Base-by-base conservation (phyloP, 2,329 filamentous ascomycete species). In the Cladosporium sp. region DNA sequence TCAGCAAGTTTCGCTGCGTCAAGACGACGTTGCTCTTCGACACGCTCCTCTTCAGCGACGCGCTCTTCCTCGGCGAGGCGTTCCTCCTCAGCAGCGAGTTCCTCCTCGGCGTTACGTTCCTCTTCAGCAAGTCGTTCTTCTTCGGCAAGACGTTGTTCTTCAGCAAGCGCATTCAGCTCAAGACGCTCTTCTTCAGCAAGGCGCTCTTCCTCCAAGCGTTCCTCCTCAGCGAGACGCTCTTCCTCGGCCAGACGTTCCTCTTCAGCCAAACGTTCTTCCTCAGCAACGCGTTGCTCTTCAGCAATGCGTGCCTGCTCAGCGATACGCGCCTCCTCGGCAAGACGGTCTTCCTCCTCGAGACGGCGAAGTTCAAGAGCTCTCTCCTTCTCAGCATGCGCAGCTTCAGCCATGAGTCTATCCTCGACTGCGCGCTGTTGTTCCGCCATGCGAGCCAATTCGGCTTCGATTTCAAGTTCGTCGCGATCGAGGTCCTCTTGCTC, bases 391-490 rank as follows among this genome's bases (percentile, higher is more conserved):
- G 60, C 33, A 80, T 76, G 1, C 16, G 35, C n/a, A 79, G 73
- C 67, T 85, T 84, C n/a, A 84, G 84, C 72, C 86, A 88, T 75
- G 10, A 63, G 61, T 14, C 10, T 63, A 10, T 63, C 61, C 16
- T 65, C 64, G 5, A 61, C 56, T 29, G 53, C 57, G 21, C 57
- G 49, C 58, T 76, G 67, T 58, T 75, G 71, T 3, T 69, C 65
- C 8, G 72, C 73, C 44, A 76, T 75, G 35, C 73, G 71, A 12
- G 68, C 69, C 16, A 76, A 70, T 65, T 76, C 74, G n/a, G 70
- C 68, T 60, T 76, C 74, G 29, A 75, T 74, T 66, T 76, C 75
- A 6, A 67, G 61, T 56, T 77, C 74, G 37, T 75, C 71, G 5
- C 65, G 63, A 7, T 66, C 70, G 10, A 70, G 60, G 23, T 71